Evolutionary conservation across 495 filamentous ascomycete genomes (phyloP).

Genomic region (Penicillium dipodomyicola): DNA sequence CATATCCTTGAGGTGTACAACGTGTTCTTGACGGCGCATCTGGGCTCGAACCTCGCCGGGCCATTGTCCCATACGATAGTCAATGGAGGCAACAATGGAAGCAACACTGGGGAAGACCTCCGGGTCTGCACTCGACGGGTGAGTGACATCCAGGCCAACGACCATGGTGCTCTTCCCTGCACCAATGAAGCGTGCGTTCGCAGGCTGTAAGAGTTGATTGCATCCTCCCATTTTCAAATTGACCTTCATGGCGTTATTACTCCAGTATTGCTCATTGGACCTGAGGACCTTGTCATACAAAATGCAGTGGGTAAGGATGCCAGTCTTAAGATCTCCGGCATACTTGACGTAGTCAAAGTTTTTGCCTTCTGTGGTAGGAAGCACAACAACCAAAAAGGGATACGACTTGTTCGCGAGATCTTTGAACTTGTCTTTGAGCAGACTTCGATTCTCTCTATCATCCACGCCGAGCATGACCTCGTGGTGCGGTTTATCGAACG

Average conservation of each 20-base stretch:
- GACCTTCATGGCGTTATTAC: conserved; percentile 73
- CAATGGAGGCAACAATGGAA: conserved; percentile 68
- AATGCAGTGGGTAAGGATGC: conserved; percentile 61
- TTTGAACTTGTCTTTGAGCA: neutral
- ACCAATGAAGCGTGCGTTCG: conserved; percentile 49
- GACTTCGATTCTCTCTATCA: neutral
- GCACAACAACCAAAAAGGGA: conserved; percentile 52
- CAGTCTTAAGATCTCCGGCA: conserved; percentile 55
- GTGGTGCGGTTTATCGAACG: neutral
- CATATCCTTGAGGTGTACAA: conserved; percentile 50
- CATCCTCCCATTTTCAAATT: conserved; percentile 78
- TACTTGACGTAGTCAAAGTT: conserved; percentile 65
- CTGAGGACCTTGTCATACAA: conserved; percentile 28
- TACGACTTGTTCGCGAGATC: neutral
- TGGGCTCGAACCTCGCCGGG: conserved; percentile 63
- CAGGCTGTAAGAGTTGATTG: conserved; percentile 59
- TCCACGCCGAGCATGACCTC: neutral
- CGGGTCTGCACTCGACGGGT: conserved; percentile 66
- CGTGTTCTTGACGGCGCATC: conserved; percentile 55
- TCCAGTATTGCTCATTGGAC: conserved; percentile 52
- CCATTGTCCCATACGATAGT: conserved; percentile 62
- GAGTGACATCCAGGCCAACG: conserved; percentile 81
- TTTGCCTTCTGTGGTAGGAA: conserved; percentile 44
- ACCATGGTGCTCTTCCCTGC: conserved; percentile 72
- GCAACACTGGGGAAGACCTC: conserved; percentile 64